Conservation (phyloP, 345 rosid genomes). For the Salix suchowensis region DNA sequence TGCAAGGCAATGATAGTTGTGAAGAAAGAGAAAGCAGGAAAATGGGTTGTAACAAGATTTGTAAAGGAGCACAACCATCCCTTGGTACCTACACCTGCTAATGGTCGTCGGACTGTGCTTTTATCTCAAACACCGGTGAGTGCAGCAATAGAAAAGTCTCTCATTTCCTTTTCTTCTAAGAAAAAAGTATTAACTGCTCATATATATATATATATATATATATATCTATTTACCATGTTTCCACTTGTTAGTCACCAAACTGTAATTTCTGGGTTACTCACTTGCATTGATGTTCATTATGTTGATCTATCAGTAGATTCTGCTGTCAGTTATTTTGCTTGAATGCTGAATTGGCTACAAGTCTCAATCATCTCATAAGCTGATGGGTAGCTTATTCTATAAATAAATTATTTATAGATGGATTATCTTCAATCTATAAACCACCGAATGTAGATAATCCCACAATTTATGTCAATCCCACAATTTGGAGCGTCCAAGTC, state of each 20-base stretch:
- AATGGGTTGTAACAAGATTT: constrained; percentile 39
- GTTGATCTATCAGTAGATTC: not conserved
- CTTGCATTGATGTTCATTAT: not conserved
- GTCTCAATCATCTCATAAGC: too few species aligned
- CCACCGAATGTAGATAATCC: not conserved
- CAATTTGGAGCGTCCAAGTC: not conserved
- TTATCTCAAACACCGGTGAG: constrained; percentile 24
- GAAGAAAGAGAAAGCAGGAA: constrained; percentile 40
- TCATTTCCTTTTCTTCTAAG: not conserved
- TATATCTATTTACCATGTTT: not conserved
- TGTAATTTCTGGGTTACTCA: not conserved
- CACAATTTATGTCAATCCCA: not conserved
- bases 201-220: not conserved
- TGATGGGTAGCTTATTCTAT: too few species aligned
- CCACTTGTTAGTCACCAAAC: not conserved
- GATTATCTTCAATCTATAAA: not conserved
- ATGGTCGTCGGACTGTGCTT: constrained; percentile 21
- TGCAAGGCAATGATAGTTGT: constrained; percentile 47
- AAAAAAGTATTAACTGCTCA: not conserved
- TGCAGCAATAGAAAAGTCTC: not conserved
- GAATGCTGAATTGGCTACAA: not conserved
- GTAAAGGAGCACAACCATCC: constrained; percentile 52
- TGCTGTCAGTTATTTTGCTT: not conserved
- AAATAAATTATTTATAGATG: too few species aligned
- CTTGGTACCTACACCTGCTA: constrained; percentile 18